A percentile compares a stretch with the other conserved stretches of the same genome.
phyloP scores from a whole-genome alignment of 768 basidiomycete genomes.

The Fibroporia radiculosa region DNA sequence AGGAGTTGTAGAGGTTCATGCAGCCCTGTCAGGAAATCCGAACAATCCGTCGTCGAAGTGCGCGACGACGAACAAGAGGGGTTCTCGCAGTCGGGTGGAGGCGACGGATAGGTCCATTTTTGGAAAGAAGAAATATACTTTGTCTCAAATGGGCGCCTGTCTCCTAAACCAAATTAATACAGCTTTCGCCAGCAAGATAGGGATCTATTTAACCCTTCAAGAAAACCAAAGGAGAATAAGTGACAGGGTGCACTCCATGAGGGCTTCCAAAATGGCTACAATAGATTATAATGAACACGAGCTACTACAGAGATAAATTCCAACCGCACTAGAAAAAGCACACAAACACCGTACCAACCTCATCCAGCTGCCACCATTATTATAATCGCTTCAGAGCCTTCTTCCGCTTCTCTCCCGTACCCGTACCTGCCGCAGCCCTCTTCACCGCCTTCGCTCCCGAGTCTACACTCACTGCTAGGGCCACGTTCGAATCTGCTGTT shows the following conservation, averaged over 20 bases:
- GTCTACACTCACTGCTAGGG: conserved; percentile 21
- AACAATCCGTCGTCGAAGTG: not conserved
- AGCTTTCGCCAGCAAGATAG: too few relatives aligned
- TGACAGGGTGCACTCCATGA: too few relatives aligned
- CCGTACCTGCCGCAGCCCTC: conserved; percentile 46
- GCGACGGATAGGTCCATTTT: too few relatives aligned
- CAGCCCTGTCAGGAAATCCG: not conserved
- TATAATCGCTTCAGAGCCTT: conserved; percentile 79
- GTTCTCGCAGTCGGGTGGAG: too few relatives aligned
- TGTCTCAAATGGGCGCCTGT: too few relatives aligned
- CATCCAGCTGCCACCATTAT: conserved; percentile 2
- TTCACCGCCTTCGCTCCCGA: conserved; percentile 58
- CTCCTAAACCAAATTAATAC: too few relatives aligned
- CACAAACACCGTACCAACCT: not conserved
- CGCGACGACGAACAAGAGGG: not conserved
- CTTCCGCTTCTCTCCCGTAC: conserved; percentile 76
- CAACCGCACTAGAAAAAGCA: not conserved
- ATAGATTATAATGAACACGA: too few relatives aligned
- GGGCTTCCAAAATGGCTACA: too few relatives aligned
- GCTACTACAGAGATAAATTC: not conserved
- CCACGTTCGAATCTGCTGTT: conserved; percentile 64
- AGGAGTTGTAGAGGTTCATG: conserved; percentile 1
- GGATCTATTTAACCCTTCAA: too few relatives aligned
- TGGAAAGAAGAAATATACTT: too few relatives aligned
- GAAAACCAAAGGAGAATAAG: too few relatives aligned